These are phyloP conservation scores for Vitis cinerea DNA, from an alignment of 164 flowering plant genomes.

Conservation along the genomic window DNA sequence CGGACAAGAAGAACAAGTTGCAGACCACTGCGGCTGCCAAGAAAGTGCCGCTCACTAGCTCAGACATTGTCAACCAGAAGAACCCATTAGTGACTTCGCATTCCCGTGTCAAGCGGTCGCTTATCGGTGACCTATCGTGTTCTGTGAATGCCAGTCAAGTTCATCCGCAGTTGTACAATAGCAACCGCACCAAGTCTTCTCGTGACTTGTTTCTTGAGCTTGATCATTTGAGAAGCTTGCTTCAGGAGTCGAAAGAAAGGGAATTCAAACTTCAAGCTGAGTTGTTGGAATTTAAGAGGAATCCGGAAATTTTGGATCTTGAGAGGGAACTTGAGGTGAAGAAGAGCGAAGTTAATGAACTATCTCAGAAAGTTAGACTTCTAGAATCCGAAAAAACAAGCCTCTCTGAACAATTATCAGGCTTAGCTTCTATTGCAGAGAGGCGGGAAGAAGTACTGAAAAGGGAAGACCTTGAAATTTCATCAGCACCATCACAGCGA, in stretches of 20 bases:
- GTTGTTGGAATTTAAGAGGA: conserved; percentile 43
- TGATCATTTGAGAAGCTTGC: conserved; percentile 57
- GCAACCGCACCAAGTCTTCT: conserved; percentile 33
- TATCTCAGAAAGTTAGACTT: conserved; percentile 32
- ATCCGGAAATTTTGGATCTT: conserved; percentile 35
- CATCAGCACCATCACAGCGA: neutral
- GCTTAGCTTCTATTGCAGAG: conserved; percentile 24
- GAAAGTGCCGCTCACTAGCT: conserved; percentile 35
- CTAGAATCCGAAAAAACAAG: conserved; percentile 52
- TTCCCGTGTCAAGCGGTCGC: conserved; percentile 58
- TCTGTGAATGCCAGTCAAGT: conserved; percentile 48
- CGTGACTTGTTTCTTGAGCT: conserved; percentile 69
- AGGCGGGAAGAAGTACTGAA: conserved; percentile 20
- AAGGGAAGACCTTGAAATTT: conserved; percentile 20
- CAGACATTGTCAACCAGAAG: conserved; percentile 39
- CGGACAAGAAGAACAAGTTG: conserved; percentile 58
- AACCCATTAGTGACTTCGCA: conserved; percentile 26
- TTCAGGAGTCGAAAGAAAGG: conserved; percentile 71
- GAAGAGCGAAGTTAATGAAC: conserved; percentile 41
- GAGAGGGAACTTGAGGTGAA: conserved; percentile 52
- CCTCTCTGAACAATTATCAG: conserved; percentile 42
- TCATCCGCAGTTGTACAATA: conserved; percentile 41
- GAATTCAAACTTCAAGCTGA: conserved; percentile 62
- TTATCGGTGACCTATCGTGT: conserved; percentile 68
- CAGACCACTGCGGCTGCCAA: conserved; percentile 28